Evolutionary conservation across 805 yeast species (phyloP), one percentile per base, ranked within the genome.

Genomic region (Wickerhamiella musiphila): DNA sequence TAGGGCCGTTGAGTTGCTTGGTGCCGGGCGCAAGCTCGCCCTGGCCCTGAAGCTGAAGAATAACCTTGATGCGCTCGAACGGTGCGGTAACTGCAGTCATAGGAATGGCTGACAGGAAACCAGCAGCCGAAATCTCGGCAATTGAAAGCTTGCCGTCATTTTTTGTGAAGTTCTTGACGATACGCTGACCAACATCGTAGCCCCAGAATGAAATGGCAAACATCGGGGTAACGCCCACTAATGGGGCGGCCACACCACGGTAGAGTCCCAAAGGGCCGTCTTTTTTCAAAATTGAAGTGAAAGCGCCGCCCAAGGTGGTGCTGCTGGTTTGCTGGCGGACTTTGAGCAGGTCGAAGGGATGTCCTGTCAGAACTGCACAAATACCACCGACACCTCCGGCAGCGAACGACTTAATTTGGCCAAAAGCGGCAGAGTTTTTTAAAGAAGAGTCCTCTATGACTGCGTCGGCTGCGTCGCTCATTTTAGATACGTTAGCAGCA

Each of bases 121-220:
- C 98, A 8, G 98, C 98, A 3, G 84, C 66, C 9, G 92, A 74
- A 38, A 78, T 73, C 47, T 84, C 81, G 1, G 58, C 65, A 39
- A 76, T 70, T 8, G 78, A 53, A 42, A 86, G 65, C 15, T 56
- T 51, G 1, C 56, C 51, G 12, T 54, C 45, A 6, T 52, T 43
- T 7, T 50, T 46, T 5, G 64, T 63, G 10, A 47, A 55, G 3
- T 54, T 42, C 1, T 67, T 45, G 3, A 84, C 92, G 3, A 86
- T 36, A 40, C 70, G 70, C 58, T 82, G 83, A 40, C 96, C 96
- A 33, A 81, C 63, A 49, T 83, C 95, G 55, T 90, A 86, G 49
- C 96, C 96, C 96, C 98, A 86, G 60, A 86, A 86, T 2, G 93
- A 78, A 16, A 90, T 90, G 2, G 96, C 96, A 61, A 90, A 90